A percentile compares a stretch with the other conserved stretches of the same genome.
Evolutionary conservation across 1,139 yeast species (phyloP).

Genomic region (Kodamaea arcana): DNA sequence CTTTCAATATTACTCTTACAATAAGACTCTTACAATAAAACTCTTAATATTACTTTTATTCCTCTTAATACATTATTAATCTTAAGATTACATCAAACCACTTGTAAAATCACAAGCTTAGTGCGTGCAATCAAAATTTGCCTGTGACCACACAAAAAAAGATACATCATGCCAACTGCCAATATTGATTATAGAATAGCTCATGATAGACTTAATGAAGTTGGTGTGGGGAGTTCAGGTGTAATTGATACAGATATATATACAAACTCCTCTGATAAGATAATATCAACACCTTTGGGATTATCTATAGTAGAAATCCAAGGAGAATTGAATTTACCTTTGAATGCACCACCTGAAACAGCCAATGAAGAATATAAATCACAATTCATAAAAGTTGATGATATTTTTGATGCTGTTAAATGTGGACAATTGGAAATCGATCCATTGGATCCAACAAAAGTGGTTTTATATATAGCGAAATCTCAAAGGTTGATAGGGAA

Average conservation of each 20-base stretch:
- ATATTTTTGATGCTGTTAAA: slow-evolving; percentile 45
- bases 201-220: slow-evolving; percentile 3
- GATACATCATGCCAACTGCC: slow-evolving; percentile 15
- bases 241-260: no score
- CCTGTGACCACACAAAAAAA: not conserved
- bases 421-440: slow-evolving; percentile 60
- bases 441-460: slow-evolving; percentile 36
- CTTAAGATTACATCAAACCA: no score
- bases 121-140: not conserved
- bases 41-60: no score
- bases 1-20: no score
- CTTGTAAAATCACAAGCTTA: no score
- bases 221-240: no score
- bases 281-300: slow-evolving; percentile 54
- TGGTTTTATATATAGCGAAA: slow-evolving; percentile 58
- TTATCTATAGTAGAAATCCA: slow-evolving; percentile 63
- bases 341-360: slow-evolving; percentile 24
- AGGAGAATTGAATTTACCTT: slow-evolving; percentile 62
- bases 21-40: no score
- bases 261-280: slow-evolving; percentile 11
- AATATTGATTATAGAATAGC: slow-evolving; percentile 30
- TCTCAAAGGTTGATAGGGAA: slow-evolving; percentile 64
- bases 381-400: slow-evolving; percentile 32
- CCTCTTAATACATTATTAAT: no score
- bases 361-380: slow-evolving; percentile 20